Evolutionary conservation across 768 basidiomycete genomes (phyloP).

Genomic region (Boletus tylopilopsis): DNA sequence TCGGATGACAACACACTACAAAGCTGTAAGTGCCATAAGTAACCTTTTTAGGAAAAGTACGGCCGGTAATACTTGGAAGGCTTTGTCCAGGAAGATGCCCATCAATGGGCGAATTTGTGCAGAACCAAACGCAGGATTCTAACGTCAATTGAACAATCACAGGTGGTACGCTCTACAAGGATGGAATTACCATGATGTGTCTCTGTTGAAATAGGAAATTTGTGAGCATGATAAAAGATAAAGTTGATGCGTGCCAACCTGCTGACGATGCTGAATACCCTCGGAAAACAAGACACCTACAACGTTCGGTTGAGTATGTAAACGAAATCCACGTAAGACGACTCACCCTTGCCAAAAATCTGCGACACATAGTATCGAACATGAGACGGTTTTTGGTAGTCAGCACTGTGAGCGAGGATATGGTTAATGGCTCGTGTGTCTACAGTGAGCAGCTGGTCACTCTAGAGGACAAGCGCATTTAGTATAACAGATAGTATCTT

Average conservation of each 20-base stretch:
- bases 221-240: too few relatives aligned
- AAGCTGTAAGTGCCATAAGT: conserved; percentile 25
- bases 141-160: not conserved
- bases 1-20: conserved; percentile 43
- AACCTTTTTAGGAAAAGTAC: not conserved
- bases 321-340: not conserved
- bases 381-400: conserved; percentile 45
- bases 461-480: conserved; percentile 13
- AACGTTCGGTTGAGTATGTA: not conserved
- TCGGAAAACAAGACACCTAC: conserved; percentile 55
- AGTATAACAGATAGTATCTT: not conserved
- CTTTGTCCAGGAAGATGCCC: conserved; percentile 53
- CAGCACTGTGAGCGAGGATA: conserved; percentile 47
- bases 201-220: too few relatives aligned
- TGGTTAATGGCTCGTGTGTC: conserved; percentile 64
- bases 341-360: conserved; percentile 2
- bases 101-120: conserved; percentile 56
- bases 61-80: conserved; percentile 39
- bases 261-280: too few relatives aligned
- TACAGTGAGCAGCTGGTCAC: conserved; percentile 46
- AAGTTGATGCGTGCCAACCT: too few relatives aligned
- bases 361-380: not conserved
- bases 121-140: conserved; percentile 68
- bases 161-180: not conserved
- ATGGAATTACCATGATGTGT: conserved; percentile 31